Conservation (phyloP, 2,329 filamentous ascomycete species). For the Blastomyces gilchristii region DNA sequence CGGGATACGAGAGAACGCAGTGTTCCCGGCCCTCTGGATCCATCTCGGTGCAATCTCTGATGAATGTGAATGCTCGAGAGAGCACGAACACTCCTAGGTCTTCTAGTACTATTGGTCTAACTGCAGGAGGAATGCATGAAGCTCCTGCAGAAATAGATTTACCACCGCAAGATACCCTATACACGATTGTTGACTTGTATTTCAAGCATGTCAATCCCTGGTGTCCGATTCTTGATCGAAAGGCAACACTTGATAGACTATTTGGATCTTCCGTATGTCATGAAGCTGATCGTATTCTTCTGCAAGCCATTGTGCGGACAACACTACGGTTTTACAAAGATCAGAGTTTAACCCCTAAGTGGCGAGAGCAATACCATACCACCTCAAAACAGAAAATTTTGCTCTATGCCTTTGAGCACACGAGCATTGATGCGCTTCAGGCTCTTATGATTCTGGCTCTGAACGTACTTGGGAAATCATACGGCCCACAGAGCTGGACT, state of each 20-base stretch:
- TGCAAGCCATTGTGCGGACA: constrained; percentile 39
- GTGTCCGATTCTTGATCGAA: constrained; percentile 40
- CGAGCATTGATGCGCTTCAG: constrained; percentile 32
- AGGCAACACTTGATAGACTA: constrained; percentile 34
- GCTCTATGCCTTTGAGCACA: constrained; percentile 36
- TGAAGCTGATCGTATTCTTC: constrained; percentile 34
- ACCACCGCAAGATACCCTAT: constrained; percentile 51
- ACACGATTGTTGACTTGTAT: constrained; percentile 51
- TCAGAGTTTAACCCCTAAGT: constrained; percentile 29
- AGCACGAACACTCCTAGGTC: neutral
- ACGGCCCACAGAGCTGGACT: constrained; percentile 37
- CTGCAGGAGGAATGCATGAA: neutral
- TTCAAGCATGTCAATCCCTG: constrained; percentile 56
- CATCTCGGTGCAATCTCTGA: constrained; percentile 6
- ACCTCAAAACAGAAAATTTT: constrained; percentile 34
- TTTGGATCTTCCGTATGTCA: constrained; percentile 35
- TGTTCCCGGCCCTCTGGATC: neutral
- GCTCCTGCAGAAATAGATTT: constrained; percentile 37
- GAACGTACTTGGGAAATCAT: constrained; percentile 37
- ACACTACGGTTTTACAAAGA: constrained; percentile 37
- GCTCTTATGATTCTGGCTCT: constrained; percentile 36
- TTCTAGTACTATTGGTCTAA: neutral
- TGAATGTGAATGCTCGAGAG: constrained; percentile 2
- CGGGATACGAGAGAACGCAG: constrained; percentile 1
- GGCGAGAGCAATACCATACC: constrained; percentile 33